These are phyloP conservation scores for Yamadazyma takamatsuzukensis DNA, from an alignment of 805 yeast species.

Conservation along the genomic window DNA sequence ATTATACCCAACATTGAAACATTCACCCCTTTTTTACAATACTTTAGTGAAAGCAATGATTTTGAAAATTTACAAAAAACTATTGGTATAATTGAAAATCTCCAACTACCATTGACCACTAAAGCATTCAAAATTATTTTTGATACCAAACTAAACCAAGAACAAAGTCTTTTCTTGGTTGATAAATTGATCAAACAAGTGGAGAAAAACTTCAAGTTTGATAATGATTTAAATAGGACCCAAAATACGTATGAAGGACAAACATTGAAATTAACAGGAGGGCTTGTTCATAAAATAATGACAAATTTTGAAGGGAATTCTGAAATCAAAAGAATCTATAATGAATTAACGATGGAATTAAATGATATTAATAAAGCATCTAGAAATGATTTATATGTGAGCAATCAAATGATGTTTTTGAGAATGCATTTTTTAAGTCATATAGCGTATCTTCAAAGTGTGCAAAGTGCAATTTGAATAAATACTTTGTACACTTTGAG, in stretches of 20 bases:
- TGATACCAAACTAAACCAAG: too few species aligned
- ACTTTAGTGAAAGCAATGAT: constrained; percentile 6
- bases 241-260: constrained; percentile 13
- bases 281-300: constrained; percentile 12
- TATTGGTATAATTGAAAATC: constrained; percentile 12
- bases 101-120: constrained; percentile 29
- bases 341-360: neutral
- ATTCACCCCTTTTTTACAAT: constrained; percentile 14
- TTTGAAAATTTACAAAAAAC: constrained; percentile 3
- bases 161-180: too few species aligned
- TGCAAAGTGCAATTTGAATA: constrained; percentile 1
- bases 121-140: constrained; percentile 22
- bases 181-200: constrained; percentile 12
- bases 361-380: neutral
- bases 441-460: neutral
- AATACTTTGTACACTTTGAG: too few species aligned
- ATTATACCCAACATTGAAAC: constrained; percentile 17
- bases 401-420: constrained; percentile 19
- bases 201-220: constrained; percentile 11
- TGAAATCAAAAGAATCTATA: neutral
- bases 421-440: constrained; percentile 6
- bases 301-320: neutral
- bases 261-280: constrained; percentile 20
- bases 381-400: constrained; percentile 10
- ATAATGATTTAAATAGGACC: constrained; percentile 14